phyloP scores from a whole-genome alignment of 2,329 filamentous ascomycete genomes.

The Alternaria gaisen region DNA sequence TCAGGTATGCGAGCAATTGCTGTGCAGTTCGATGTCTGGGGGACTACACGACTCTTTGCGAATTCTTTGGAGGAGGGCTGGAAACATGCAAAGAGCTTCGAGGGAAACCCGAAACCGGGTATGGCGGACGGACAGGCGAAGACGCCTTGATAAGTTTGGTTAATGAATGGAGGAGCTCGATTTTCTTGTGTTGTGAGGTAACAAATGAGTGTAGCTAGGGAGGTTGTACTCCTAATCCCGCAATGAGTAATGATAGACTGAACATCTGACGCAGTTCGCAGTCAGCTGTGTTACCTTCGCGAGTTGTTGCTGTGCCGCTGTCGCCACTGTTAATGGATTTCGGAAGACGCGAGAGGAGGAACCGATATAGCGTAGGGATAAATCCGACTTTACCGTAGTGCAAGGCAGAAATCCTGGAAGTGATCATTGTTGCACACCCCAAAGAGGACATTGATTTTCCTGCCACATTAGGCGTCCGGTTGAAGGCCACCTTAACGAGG shows the following conservation, averaged over 20 bases:
- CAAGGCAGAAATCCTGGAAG: neutral
- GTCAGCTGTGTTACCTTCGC: neutral
- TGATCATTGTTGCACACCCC: neutral
- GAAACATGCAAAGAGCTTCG: conserved; percentile 29
- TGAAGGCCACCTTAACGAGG: neutral
- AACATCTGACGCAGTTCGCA: neutral
- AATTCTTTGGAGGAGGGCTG: conserved; percentile 26
- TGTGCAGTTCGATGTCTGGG: conserved; percentile 41
- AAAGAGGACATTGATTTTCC: conserved; percentile 2
- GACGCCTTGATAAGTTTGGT: neutral
- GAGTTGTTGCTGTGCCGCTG: neutral
- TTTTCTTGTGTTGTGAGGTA: neutral
- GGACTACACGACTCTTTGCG: conserved; percentile 26
- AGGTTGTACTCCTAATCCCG: neutral
- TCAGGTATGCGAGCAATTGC: conserved; percentile 29
- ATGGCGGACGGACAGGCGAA: conserved; percentile 15
- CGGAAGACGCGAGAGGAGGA: neutral
- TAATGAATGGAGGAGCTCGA: neutral
- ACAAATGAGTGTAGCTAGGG: neutral
- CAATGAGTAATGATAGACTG: neutral
- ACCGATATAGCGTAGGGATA: neutral
- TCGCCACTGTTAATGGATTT: neutral
- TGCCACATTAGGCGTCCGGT: conserved; percentile 3
- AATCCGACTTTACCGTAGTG: conserved; percentile 4
- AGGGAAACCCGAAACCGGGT: conserved; percentile 15